phyloP scores from a whole-genome alignment of 1,284 basidiomycete genomes.

The Apiotrichum sp. region DNA sequence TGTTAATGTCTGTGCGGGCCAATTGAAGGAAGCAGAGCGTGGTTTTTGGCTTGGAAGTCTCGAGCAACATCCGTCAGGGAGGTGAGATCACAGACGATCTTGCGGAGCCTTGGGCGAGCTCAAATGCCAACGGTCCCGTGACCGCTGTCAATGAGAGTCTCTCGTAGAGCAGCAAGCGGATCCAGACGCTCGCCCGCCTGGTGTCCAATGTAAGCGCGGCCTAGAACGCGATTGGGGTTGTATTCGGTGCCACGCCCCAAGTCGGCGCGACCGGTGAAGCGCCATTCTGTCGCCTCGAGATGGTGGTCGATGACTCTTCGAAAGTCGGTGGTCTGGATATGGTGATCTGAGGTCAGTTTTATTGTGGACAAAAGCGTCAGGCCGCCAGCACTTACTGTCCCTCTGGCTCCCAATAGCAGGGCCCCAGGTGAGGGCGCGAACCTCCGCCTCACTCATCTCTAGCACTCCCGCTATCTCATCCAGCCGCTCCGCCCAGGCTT shows the following conservation, averaged over 20 bases:
- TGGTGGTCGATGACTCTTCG: slow-evolving; percentile 32
- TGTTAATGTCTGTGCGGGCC: too few relatives aligned
- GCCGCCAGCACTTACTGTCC: slow-evolving; percentile 7
- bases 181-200: slow-evolving; percentile 5
- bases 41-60: too few relatives aligned
- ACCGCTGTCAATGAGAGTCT: slow-evolving; percentile 7
- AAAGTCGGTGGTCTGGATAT: slow-evolving; percentile 19
- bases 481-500: slow-evolving; percentile 32
- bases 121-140: neutral
- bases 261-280: slow-evolving; percentile 14
- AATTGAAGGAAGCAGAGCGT: too few relatives aligned
- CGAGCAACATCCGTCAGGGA: too few relatives aligned
- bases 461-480: slow-evolving; percentile 40
- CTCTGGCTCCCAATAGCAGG: slow-evolving; percentile 19
- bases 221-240: slow-evolving; percentile 27
- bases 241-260: neutral
- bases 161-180: slow-evolving; percentile 1
- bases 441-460: slow-evolving; percentile 37
- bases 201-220: slow-evolving; percentile 7
- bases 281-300: slow-evolving; percentile 35
- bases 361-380: too few relatives aligned
- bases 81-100: too few relatives aligned
- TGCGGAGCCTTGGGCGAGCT: too few relatives aligned
- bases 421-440: slow-evolving; percentile 34
- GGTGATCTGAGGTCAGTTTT: slow-evolving; percentile 18